Percentiles rank a stretch among this genome's conserved stretches.
Evolutionary conservation across 306 rosid genomes (phyloP).

Genomic region (Cicer arietinum): DNA sequence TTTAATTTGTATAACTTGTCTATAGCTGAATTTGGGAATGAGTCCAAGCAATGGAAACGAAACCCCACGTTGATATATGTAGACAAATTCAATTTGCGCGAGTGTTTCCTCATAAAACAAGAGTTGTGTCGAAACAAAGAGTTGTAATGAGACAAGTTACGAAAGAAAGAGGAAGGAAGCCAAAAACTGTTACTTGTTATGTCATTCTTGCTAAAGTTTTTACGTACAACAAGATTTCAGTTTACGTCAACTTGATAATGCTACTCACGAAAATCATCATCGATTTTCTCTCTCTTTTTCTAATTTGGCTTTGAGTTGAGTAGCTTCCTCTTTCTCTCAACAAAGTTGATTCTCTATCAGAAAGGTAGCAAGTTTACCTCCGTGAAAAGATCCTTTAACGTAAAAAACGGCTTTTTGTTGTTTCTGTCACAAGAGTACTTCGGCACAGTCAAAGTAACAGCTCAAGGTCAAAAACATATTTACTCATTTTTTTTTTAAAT

Average conservation of each 20-base stretch:
- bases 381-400: constrained; percentile 9
- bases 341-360: neutral
- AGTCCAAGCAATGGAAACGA: constrained; percentile 32
- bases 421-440: constrained; percentile 9
- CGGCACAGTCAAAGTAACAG: neutral
- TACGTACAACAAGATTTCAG: constrained; percentile 41
- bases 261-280: constrained; percentile 20
- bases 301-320: neutral
- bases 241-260: constrained; percentile 36
- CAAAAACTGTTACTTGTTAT: constrained; percentile 48
- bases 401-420: neutral
- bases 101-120: constrained; percentile 24
- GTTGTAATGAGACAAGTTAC: constrained; percentile 46
- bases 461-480: too few species aligned
- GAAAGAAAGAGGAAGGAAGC: constrained; percentile 49
- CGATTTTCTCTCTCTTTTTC: neutral
- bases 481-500: too few species aligned
- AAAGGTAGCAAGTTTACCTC: neutral
- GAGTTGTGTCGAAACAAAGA: constrained; percentile 16
- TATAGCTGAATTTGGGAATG: neutral
- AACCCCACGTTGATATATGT: neutral
- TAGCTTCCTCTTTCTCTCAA: neutral
- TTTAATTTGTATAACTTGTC: constrained; percentile 32
- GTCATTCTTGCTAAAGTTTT: constrained; percentile 46
- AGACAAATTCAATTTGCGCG: constrained; percentile 25